Base-by-base conservation (phyloP, 2,329 filamentous ascomycete genomes). In the Thielaviopsis populi region DNA sequence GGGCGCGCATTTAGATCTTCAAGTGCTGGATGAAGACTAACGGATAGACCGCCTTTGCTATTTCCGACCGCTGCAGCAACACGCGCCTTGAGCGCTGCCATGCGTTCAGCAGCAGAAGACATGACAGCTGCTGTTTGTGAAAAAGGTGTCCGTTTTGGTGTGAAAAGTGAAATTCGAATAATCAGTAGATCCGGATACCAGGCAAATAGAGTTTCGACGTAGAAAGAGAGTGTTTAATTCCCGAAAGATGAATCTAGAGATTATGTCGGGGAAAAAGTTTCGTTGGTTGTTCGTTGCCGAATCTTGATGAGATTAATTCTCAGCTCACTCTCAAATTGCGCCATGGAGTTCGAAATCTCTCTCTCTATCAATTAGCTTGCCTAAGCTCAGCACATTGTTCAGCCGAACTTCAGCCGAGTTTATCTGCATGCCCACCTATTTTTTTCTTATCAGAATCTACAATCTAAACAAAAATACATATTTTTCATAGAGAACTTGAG, bases 31-130 rank as follows among this genome's bases (percentile, higher is more conserved):
- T 92, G 88, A 64, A 92, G 77, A 33, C 86, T 87, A 33, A 90
- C 84, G 68, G 88, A 87, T 56, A 91, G 74, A 22, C 88, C 88
- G 65, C 88, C 87, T 30, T 78, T 86, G 67, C 74, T 80, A 22
- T 76, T 76, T 67, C 77, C 82, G 58, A 89, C 87, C 62, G 88
- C 88, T 60, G 88, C 88, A 59, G 87, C 87, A 13, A 94, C 87
- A 69, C 89, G 82, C 27, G 88, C 88, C 73, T 87, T 91, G 71
- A 95, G 80, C 53, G 87, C 86, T 59, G 89, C 89, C 68, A 92
- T 78, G 68, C 83, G 79, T 74, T 89, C 79, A 71, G 85, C 79
- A 67, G 82, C 77, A 19, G 81, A 42, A 19, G 79, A 68, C 83
- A 77, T 58, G 79, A 69, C 69, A 84, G 79, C 70, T 82, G 79